Evolutionary conservation across 768 basidiomycete genomes (phyloP).

Genomic region (Cystofilobasidium macerans): DNA sequence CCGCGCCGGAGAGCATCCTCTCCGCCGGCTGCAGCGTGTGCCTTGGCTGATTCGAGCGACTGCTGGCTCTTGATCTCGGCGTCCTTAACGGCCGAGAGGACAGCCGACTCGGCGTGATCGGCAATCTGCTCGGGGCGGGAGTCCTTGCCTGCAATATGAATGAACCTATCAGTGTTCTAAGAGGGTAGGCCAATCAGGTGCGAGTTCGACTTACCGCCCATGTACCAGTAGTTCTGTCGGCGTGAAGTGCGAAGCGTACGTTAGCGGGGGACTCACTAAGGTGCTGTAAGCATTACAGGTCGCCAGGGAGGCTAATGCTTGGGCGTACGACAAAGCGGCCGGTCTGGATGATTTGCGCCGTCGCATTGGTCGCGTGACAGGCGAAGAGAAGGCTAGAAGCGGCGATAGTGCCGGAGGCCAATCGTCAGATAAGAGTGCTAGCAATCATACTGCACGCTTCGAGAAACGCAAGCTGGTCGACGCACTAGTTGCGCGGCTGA

Average conservation of each 20-base stretch:
- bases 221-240: slow-evolving; percentile 23
- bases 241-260: too few species aligned
- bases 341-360: slow-evolving; percentile 74
- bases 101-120: background rate
- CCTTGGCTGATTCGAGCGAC: background rate
- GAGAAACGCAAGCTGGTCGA: background rate
- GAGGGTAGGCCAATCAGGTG: too few species aligned
- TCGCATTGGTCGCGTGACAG: slow-evolving; percentile 69
- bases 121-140: background rate
- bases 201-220: slow-evolving; percentile 22
- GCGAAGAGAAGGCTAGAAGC: slow-evolving; percentile 28
- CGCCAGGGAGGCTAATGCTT: too few species aligned
- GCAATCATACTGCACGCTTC: too few species aligned
- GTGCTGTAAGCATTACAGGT: too few species aligned
- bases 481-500: slow-evolving; percentile 25
- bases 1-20: slow-evolving; percentile 14
- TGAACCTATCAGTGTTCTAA: too few species aligned
- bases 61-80: slow-evolving; percentile 18
- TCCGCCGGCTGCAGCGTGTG: slow-evolving; percentile 8
- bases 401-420: too few species aligned
- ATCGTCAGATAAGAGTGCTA: background rate
- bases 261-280: background rate
- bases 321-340: slow-evolving; percentile 51
- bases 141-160: slow-evolving; percentile 17
- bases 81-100: slow-evolving; percentile 33